Percentiles rank a stretch among this genome's conserved stretches.
Conservation (phyloP, 805 yeast genomes). For the Pichia deserticola region DNA sequence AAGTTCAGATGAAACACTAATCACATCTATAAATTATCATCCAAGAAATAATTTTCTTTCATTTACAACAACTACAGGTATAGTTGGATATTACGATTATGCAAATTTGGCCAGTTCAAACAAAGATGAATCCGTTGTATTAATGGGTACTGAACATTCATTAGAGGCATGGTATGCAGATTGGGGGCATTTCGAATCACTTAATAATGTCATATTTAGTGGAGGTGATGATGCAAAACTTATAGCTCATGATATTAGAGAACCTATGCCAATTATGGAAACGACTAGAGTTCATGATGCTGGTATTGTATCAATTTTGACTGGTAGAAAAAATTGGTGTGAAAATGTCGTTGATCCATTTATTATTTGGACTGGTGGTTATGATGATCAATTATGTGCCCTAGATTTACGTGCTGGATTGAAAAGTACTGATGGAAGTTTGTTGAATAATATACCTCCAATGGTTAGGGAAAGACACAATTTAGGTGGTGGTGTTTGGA, state of each 20-base stretch:
- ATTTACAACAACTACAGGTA: conserved; percentile 67
- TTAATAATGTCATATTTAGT: conserved; percentile 55
- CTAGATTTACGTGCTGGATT: conserved; percentile 56
- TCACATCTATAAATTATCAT: conserved; percentile 60
- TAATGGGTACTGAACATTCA: conserved; percentile 40
- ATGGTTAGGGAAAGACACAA: conserved; percentile 35
- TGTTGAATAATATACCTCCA: conserved; percentile 42
- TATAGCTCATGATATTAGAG: conserved; percentile 63
- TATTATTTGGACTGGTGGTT: conserved; percentile 78
- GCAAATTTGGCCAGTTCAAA: conserved; percentile 10
- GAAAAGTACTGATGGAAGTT: conserved; percentile 16
- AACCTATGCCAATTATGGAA: conserved; percentile 30
- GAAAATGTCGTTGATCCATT: conserved; percentile 27
- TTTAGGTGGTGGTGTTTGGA: conserved; percentile 95
- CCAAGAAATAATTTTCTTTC: conserved; percentile 35
- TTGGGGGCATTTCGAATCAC: conserved; percentile 49
- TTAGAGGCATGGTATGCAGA: conserved; percentile 88
- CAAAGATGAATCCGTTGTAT: conserved; percentile 8
- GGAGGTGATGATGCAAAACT: conserved; percentile 88
- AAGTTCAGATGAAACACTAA: conserved; percentile 31
- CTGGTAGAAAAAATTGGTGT: conserved; percentile 40
- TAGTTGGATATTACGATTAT: conserved; percentile 28
- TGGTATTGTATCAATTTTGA: conserved; percentile 80
- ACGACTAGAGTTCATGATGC: conserved; percentile 68
- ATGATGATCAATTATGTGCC: conserved; percentile 70